phyloP scores from a whole-genome alignment of 305 asterid genomes.

The Fraxinus floribunda region DNA sequence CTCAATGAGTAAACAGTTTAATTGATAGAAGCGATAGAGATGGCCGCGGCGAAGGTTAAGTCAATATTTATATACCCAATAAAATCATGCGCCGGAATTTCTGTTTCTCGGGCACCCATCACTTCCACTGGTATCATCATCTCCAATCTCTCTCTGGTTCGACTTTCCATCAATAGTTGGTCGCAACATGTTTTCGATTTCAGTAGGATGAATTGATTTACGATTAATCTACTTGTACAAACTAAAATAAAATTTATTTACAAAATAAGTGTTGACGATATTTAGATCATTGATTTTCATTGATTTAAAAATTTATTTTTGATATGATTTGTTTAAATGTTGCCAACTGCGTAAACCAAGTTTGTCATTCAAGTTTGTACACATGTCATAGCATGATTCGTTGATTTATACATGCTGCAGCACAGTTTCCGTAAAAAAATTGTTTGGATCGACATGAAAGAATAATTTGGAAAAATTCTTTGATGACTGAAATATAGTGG shows the following conservation, averaged over 20 bases:
- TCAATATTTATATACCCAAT: constrained; percentile 68
- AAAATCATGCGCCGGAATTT: constrained; percentile 77
- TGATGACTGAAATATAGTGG: background rate
- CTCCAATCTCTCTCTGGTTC: background rate
- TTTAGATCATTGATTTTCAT: no score
- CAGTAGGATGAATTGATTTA: background rate
- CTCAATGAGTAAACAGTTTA: background rate
- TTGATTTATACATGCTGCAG: background rate
- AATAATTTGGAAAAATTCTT: background rate
- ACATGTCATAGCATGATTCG: no score
- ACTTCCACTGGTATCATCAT: constrained; percentile 53
- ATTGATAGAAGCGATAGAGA: background rate
- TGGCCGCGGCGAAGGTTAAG: constrained; percentile 43
- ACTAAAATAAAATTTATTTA: no score
- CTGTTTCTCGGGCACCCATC: constrained; percentile 57
- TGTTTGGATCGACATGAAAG: background rate
- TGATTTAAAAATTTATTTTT: no score
- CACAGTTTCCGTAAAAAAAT: background rate
- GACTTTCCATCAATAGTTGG: background rate
- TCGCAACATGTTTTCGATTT: background rate
- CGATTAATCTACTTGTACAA: no score
- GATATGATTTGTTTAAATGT: no score
- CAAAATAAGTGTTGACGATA: no score
- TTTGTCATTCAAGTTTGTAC: no score
- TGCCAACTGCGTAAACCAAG: no score